A percentile compares a stretch with the other conserved stretches of the same genome.
Evolutionary conservation across 768 basidiomycete species (phyloP).

Genomic region (Leccinum disarticulatum): DNA sequence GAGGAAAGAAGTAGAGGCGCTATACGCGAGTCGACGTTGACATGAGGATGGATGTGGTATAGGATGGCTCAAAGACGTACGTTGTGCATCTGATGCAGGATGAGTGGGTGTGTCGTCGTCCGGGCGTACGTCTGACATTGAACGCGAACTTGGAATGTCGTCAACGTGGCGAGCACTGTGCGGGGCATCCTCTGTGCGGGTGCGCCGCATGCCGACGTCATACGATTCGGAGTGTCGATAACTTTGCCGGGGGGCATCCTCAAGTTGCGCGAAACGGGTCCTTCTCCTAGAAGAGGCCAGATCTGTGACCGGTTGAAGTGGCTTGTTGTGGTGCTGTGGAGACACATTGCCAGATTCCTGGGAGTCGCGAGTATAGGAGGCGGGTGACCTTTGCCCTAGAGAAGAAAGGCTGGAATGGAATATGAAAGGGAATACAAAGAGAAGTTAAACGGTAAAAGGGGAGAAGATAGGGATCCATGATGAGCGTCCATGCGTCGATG

Average conservation of each 20-base stretch:
- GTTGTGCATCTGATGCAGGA: constrained; percentile 34
- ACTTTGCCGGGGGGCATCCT: constrained; percentile 10
- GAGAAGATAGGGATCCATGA: constrained; percentile 38
- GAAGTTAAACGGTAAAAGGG: constrained; percentile 31
- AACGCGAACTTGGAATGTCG: constrained; percentile 20
- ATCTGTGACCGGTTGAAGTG: constrained; percentile 16
- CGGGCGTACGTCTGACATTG: constrained; percentile 18
- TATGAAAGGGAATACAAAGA: constrained; percentile 30
- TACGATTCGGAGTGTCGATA: constrained; percentile 15
- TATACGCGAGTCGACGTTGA: constrained; percentile 26
- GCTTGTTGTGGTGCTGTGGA: constrained; percentile 15
- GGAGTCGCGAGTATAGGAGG: constrained; percentile 32
- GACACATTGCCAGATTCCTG: constrained; percentile 21
- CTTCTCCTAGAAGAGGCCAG: constrained; percentile 8
- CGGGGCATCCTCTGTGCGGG: constrained; percentile 21
- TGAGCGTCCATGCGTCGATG: constrained; percentile 42
- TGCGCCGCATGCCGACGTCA: constrained; percentile 19
- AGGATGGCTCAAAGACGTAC: constrained; percentile 37
- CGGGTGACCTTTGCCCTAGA: constrained; percentile 44
- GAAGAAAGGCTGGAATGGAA: constrained; percentile 35
- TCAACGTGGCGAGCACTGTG: constrained; percentile 15
- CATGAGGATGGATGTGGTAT: constrained; percentile 29
- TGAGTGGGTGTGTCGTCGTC: constrained; percentile 18
- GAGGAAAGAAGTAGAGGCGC: constrained; percentile 19
- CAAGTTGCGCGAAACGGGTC: constrained; percentile 27